These are phyloP conservation scores for Copromyces sp. DNA, from an alignment of 495 filamentous ascomycete genomes.

Conservation along the genomic window DNA sequence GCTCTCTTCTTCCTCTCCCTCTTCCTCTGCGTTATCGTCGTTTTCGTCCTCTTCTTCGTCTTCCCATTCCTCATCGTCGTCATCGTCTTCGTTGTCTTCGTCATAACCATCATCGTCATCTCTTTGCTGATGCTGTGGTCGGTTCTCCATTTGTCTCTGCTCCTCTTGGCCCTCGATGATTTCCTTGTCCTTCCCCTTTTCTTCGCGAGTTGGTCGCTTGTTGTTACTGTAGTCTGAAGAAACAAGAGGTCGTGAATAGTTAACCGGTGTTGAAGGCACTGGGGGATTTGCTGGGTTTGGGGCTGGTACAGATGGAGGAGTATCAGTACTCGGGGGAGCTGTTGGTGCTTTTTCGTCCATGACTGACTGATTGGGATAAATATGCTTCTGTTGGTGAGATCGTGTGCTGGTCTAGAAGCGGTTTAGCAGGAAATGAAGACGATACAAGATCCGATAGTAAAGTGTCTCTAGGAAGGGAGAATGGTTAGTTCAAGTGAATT, in stretches of 20 bases:
- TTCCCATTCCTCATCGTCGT: neutral
- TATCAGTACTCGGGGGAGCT: neutral
- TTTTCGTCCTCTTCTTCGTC: neutral
- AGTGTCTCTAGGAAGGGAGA: neutral
- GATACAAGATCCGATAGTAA: neutral
- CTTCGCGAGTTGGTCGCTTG: neutral
- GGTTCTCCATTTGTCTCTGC: neutral
- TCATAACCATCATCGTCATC: neutral
- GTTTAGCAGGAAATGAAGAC: neutral
- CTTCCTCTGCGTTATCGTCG: neutral
- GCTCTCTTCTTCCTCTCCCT: neutral
- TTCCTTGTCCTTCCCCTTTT: neutral
- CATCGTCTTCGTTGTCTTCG: neutral
- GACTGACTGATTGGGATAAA: neutral
- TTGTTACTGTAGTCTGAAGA: neutral
- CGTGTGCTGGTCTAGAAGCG: neutral
- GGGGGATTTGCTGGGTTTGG: neutral
- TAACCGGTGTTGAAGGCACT: neutral
- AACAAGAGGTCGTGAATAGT: neutral
- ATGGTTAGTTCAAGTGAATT: neutral
- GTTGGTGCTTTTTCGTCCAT: neutral
- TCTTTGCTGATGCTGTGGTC: neutral
- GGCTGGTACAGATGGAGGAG: too few species aligned
- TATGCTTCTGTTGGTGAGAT: neutral
- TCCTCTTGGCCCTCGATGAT: neutral